These are phyloP conservation scores for Calonectria honghensis DNA, from an alignment of 2,329 filamentous ascomycete genomes.

Conservation along the genomic window DNA sequence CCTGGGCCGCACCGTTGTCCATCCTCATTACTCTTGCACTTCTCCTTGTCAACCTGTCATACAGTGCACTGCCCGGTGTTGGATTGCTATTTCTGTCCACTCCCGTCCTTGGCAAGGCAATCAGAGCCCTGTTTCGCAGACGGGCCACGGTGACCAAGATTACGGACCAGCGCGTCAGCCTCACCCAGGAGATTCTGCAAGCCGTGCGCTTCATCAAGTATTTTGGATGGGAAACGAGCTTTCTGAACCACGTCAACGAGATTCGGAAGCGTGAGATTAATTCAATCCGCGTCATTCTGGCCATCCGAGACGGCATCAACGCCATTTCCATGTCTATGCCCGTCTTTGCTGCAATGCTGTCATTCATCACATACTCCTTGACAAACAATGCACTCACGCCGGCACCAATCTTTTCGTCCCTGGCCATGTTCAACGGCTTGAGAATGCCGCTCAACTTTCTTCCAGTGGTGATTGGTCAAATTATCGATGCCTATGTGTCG, in stretches of 20 bases:
- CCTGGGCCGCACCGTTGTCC: conserved; percentile 25
- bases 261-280: conserved; percentile 24
- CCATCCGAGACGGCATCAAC: conserved; percentile 21
- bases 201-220: conserved; percentile 26
- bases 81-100: conserved; percentile 24
- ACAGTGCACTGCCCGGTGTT: conserved; percentile 32
- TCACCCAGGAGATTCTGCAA: conserved; percentile 32
- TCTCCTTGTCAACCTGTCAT: conserved; percentile 35
- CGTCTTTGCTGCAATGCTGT: conserved; percentile 30
- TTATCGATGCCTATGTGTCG: conserved; percentile 24
- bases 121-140: conserved; percentile 8
- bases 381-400: conserved; percentile 16
- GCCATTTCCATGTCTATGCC: conserved; percentile 28
- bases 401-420: conserved; percentile 18
- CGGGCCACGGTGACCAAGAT: conserved; percentile 28
- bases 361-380: conserved; percentile 29
- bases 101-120: conserved; percentile 23
- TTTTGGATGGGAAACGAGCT: conserved; percentile 28
- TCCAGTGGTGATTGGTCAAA: conserved; percentile 27
- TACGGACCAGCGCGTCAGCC: conserved; percentile 24
- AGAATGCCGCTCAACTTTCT: conserved; percentile 31
- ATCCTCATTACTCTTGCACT: conserved; percentile 25
- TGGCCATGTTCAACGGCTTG: conserved; percentile 31
- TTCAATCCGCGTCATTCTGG: conserved; percentile 24
- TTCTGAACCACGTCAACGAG: conserved; percentile 18